Conservation (phyloP, 1,284 basidiomycete species). For the Phellopilus nigrolimitatus region DNA sequence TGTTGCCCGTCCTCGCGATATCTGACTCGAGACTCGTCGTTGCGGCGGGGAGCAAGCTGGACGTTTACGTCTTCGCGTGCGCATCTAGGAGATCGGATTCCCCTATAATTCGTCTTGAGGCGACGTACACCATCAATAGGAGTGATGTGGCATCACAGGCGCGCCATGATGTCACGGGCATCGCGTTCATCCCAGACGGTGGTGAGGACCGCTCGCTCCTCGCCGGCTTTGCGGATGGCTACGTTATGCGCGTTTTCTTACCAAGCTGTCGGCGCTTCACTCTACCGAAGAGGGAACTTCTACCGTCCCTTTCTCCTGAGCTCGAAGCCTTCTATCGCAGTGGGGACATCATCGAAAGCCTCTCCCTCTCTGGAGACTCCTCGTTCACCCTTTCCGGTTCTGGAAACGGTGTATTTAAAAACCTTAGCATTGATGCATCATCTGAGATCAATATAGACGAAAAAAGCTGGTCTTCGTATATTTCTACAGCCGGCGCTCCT, state of each 20-base stretch:
- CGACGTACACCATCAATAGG: slow-evolving; percentile 37
- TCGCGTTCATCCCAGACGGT: slow-evolving; percentile 45
- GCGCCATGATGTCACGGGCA: slow-evolving; percentile 48
- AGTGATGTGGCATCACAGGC: slow-evolving; percentile 30
- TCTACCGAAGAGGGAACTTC: slow-evolving; percentile 29
- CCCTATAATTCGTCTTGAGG: slow-evolving; percentile 47
- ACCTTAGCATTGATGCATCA: slow-evolving; percentile 26
- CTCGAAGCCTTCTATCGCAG: slow-evolving; percentile 26
- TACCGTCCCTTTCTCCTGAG: slow-evolving; percentile 21
- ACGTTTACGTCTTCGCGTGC: slow-evolving; percentile 50
- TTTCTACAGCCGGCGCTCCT: slow-evolving; percentile 48
- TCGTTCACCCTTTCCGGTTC: slow-evolving; percentile 54
- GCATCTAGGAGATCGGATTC: slow-evolving; percentile 29
- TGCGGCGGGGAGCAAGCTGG: slow-evolving; percentile 54
- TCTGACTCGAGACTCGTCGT: slow-evolving; percentile 54
- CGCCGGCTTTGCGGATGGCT: slow-evolving; percentile 59
- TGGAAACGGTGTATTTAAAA: slow-evolving; percentile 44
- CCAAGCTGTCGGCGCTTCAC: too few species aligned
- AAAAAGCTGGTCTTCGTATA: slow-evolving; percentile 57
- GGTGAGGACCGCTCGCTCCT: slow-evolving; percentile 46
- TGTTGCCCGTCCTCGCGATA: slow-evolving; percentile 56
- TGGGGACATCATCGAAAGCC: slow-evolving; percentile 48
- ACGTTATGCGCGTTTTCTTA: slow-evolving; percentile 44
- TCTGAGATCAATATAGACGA: slow-evolving; percentile 39
- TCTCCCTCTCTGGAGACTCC: slow-evolving; percentile 41